phyloP scores from a whole-genome alignment of 108 stramenopile genomes.

The Nitzschia sp. region DNA sequence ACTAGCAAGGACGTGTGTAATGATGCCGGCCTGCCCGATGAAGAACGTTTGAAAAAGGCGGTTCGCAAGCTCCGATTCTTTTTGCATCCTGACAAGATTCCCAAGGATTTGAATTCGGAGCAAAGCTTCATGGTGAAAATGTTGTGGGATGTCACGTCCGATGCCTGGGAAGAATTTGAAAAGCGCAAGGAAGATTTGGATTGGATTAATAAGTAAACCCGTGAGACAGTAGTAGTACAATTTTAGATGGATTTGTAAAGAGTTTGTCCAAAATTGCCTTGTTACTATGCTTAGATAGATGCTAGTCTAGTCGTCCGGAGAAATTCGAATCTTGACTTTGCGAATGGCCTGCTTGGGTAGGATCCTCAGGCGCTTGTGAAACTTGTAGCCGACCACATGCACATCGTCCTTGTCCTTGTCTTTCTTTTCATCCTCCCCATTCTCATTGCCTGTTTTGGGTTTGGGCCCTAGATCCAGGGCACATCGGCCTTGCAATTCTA shows the following conservation, averaged over 20 bases:
- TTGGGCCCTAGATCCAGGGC: slow-evolving; percentile 48
- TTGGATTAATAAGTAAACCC: no score
- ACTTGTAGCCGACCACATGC: slow-evolving; percentile 55
- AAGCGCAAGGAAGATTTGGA: slow-evolving; percentile 60
- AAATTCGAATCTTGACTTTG: slow-evolving; percentile 60
- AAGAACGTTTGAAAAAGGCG: slow-evolving; percentile 76
- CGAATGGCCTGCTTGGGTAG: slow-evolving; percentile 58
- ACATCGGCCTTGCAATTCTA: slow-evolving; percentile 72
- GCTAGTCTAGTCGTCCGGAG: slow-evolving; percentile 30
- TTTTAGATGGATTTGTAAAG: no score
- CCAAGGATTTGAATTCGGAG: slow-evolving; percentile 66
- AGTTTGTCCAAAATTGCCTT: no score
- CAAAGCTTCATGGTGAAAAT: slow-evolving; percentile 77
- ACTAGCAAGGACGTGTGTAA: slow-evolving; percentile 36
- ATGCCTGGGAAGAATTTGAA: slow-evolving; percentile 80
- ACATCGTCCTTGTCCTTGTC: slow-evolving; percentile 14
- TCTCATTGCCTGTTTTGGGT: not conserved
- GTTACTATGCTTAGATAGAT: no score
- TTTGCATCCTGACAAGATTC: slow-evolving; percentile 83
- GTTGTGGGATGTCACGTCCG: slow-evolving; percentile 84
- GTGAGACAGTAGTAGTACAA: no score
- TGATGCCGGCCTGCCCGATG: slow-evolving; percentile 50
- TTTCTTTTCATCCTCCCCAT: slow-evolving; percentile 2
- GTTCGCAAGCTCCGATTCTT: slow-evolving; percentile 84
- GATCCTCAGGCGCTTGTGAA: slow-evolving; percentile 58